Evolutionary conservation across 2,329 filamentous ascomycete genomes (phyloP), one percentile per base, ranked within the genome.

Genomic region (Botrytis tulipae): DNA sequence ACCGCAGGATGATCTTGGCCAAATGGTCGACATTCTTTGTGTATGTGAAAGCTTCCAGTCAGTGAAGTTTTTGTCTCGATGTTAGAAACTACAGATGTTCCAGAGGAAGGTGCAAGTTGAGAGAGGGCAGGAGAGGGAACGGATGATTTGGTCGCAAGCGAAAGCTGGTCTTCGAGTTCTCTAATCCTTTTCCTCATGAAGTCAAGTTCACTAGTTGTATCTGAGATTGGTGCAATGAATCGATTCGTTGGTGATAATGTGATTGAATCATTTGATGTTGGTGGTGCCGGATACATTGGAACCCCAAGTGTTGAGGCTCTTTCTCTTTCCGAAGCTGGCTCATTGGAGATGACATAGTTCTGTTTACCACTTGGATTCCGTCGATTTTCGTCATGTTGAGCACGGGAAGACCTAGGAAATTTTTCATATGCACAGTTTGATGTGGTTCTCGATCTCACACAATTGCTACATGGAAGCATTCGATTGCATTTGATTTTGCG

Each of bases 401-500:
- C 29, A 48, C 44, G 63, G 22, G 63, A 68, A 75, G 72, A 10
- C 78, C 80, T 42, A 79, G 80, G 42, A 37, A 59, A 54, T 20
- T 67, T 72, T 71, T 82, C 79, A 76, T 89, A 91, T 1, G 87
- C 83, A 77, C 90, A 91, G 32, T 83, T 83, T 9, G 85, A 83
- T 48, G 62, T 35, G 59, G 86, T 87, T 76, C 85, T 85, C 35
- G 87, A 87, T 75, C 86, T 86, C n/a, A 86, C 74, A 77, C 90
- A 91, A 73, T 89, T 88, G 74, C 83, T 85, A 77, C 89, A 91
- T 1, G 90, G 90, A 10, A 82, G 80, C 74, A 86, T 85, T 67
- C 87, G 86, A 78, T 91, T 87, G 78, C 89, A 91, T 65, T 86
- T 85, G 74, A 91, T 87, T 80, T 91, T 92, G 59, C 88, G 87